phyloP scores from a whole-genome alignment of 1,139 yeast genomes.

The Pichiaceae sp. region DNA sequence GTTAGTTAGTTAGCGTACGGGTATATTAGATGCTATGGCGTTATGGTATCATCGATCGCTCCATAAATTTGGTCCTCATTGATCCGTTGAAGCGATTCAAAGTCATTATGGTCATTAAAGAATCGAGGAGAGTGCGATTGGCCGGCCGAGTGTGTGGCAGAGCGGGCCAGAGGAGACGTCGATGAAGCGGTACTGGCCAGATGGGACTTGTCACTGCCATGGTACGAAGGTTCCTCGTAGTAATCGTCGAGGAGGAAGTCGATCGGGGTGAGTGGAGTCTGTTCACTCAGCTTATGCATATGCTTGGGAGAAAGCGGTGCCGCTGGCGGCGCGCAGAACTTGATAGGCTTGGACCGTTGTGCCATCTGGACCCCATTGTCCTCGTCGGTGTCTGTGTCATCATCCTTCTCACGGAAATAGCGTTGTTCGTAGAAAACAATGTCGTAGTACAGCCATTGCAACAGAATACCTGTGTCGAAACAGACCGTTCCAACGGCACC shows the following conservation, averaged over 20 bases:
- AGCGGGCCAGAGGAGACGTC: no score
- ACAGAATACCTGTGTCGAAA: conserved; percentile 18
- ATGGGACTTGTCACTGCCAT: no score
- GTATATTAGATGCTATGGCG: no score
- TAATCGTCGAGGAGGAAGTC: conserved; percentile 24
- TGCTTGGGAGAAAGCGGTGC: conserved; percentile 21
- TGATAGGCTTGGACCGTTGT: neutral
- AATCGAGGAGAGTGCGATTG: no score
- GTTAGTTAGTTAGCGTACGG: no score
- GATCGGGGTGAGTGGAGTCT: conserved; percentile 26
- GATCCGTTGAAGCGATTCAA: no score
- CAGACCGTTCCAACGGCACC: conserved; percentile 25
- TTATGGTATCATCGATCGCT: no score
- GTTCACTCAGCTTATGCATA: conserved; percentile 21
- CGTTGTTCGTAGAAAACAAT: neutral
- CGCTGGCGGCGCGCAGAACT: neutral
- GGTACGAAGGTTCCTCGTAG: no score
- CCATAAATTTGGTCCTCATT: no score
- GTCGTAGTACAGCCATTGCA: conserved; percentile 24
- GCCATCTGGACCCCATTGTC: neutral
- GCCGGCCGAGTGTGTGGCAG: no score
- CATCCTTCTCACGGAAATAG: neutral
- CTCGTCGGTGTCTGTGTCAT: neutral
- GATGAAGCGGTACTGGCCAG: no score
- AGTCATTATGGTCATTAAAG: no score